These are phyloP conservation scores for Picochlorum sp. DNA, from an alignment of 139 green algal genomes.

Conservation along the genomic window DNA sequence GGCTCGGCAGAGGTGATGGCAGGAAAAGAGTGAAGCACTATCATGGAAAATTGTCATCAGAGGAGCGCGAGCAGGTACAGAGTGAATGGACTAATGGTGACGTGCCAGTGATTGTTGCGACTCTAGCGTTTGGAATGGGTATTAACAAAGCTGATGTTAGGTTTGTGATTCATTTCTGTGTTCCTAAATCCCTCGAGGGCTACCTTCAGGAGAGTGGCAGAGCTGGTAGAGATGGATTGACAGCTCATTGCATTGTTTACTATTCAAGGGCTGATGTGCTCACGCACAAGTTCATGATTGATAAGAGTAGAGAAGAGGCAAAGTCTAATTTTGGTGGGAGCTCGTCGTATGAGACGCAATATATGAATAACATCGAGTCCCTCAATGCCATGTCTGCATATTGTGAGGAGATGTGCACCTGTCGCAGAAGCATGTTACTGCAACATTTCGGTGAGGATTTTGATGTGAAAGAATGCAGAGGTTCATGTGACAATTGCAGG, in stretches of 20 bases:
- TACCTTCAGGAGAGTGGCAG: constrained; percentile 80
- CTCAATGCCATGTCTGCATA: constrained; percentile 81
- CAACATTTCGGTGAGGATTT: constrained; percentile 81
- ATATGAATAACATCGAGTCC: constrained; percentile 62
- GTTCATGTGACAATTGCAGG: constrained; percentile 70
- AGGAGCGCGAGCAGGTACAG: constrained; percentile 68
- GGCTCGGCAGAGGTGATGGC: constrained; percentile 8
- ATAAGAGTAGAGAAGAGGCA: constrained; percentile 2
- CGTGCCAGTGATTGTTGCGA: constrained; percentile 75
- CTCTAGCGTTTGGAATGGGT: constrained; percentile 90
- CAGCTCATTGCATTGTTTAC: constrained; percentile 67
- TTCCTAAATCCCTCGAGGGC: constrained; percentile 85
- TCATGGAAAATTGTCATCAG: constrained; percentile 58
- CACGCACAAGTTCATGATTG: constrained; percentile 15
- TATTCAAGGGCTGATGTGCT: constrained; percentile 57
- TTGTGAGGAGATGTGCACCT: constrained; percentile 69
- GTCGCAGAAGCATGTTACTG: constrained; percentile 68
- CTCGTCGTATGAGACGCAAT: constrained; percentile 15
- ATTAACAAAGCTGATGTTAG: constrained; percentile 70
- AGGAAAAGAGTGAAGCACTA: constrained; percentile 49
- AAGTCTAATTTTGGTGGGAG: background rate
- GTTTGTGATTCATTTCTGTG: constrained; percentile 86
- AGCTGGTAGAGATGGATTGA: constrained; percentile 64
- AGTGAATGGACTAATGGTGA: constrained; percentile 62
- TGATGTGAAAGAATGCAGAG: constrained; percentile 37